Base-by-base conservation (phyloP, 108 stramenopile species). In the Skeletonema potamos region DNA sequence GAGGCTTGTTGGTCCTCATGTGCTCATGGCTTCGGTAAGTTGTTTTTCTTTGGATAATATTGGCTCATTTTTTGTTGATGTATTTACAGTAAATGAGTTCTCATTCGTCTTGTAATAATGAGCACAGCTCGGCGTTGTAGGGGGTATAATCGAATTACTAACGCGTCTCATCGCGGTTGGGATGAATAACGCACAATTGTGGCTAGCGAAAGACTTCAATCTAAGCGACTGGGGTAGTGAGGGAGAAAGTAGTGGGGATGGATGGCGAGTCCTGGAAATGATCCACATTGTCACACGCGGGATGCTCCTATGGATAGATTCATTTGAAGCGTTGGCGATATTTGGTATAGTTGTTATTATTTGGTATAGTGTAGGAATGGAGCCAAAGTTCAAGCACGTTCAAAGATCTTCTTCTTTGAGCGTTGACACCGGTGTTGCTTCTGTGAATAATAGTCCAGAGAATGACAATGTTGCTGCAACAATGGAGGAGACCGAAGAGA, bases 241-340 rank as follows among this genome's bases (percentile, higher is more conserved):
- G 9, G 67, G 62, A 18, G 76, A 73, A 26, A 62, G 26, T 5
- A 88, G 89, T 66, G 58, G 84, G 1, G 72, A 82, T 22, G 92
- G 92, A 32, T 93, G 92, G 89, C 67, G 88, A 36, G 65, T 79
- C 1, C 54, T 93, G 70, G 92, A 93, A 79, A 79, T 91, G 61
- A 82, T 81, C 36, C 76, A 85, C 55, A 76, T 86, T 44, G 58
- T 84, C 15, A 28, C 27, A 39, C n/a, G 48, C 1, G 83, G 84
- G 2, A 64, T 85, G 71, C 18, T 76, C 4, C 58, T 78, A 2
- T 85, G 81, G 81, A 64, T 85, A 15, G 82, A 85, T 55, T 73
- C 78, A 6, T 85, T 85, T 56, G 84, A 85, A 57, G 54, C 78
- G 15, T 29, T 85, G 26, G 56, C 68, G 3, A 27, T 85, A 9